A percentile compares a stretch with the other conserved stretches of the same genome.
These are phyloP conservation scores for Penicillium italicum DNA, from an alignment of 2,329 filamentous ascomycete genomes.

Conservation along the genomic window DNA sequence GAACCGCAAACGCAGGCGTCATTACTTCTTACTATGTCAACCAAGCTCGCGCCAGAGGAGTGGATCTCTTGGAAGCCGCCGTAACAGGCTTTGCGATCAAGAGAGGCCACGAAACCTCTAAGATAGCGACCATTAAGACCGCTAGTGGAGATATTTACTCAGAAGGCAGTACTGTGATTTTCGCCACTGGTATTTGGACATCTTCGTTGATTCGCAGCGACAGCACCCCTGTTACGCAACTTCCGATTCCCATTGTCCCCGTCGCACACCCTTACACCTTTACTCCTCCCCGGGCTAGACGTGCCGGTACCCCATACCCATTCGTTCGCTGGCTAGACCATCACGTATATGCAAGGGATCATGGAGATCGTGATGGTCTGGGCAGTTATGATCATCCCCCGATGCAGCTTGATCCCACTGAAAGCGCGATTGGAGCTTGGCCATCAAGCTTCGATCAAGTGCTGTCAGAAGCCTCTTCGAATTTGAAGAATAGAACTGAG, in stretches of 20 bases:
- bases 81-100: slow-evolving; percentile 11
- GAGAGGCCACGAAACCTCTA: neutral
- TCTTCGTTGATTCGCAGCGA: slow-evolving; percentile 9
- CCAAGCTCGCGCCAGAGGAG: slow-evolving; percentile 20
- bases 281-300: slow-evolving; percentile 18
- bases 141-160: slow-evolving; percentile 16
- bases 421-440: slow-evolving; percentile 23
- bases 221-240: slow-evolving; percentile 3
- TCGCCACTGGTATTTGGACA: slow-evolving; percentile 35
- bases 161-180: slow-evolving; percentile 23
- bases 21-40: slow-evolving; percentile 27
- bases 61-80: slow-evolving; percentile 22
- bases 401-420: slow-evolving; percentile 16
- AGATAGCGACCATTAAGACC: slow-evolving; percentile 14
- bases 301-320: slow-evolving; percentile 20
- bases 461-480: slow-evolving; percentile 15
- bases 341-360: slow-evolving; percentile 36
- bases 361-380: slow-evolving; percentile 32
- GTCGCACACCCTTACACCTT: slow-evolving; percentile 39
- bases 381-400: slow-evolving; percentile 35
- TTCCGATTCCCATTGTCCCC: slow-evolving; percentile 33
- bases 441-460: slow-evolving; percentile 21
- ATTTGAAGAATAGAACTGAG: slow-evolving; percentile 8
- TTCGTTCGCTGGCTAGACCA: slow-evolving; percentile 38
- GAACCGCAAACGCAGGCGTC: slow-evolving; percentile 23